Conservation (phyloP, 768 basidiomycete species). For the Collybiopsis confluens region DNA sequence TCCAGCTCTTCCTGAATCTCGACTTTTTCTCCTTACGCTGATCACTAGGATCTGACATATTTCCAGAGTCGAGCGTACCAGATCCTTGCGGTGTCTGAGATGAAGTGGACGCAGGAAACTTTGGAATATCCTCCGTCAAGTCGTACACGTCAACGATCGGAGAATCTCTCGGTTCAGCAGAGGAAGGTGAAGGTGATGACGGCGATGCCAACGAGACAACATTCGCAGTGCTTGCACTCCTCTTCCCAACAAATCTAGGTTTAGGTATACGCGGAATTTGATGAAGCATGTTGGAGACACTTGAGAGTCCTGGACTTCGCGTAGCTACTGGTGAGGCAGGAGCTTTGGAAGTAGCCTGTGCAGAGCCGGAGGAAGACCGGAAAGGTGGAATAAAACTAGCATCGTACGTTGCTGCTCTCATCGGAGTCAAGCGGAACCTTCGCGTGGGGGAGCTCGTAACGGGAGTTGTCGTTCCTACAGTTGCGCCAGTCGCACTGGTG, state of each 20-base stretch:
- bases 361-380: not conserved
- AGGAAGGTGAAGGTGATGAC: not conserved
- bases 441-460: not conserved
- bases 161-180: not conserved
- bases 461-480: not conserved
- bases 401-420: not conserved
- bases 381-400: too few relatives aligned
- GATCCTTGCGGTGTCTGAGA: not conserved
- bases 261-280: not conserved
- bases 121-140: constrained; percentile 3
- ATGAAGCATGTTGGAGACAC: constrained; percentile 2
- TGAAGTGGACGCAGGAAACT: not conserved
- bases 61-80: not conserved
- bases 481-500: not conserved
- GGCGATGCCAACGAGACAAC: not conserved
- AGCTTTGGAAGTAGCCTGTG: not conserved
- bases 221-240: constrained; percentile 4
- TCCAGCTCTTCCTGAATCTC: constrained; percentile 25
- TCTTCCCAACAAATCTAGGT: not conserved
- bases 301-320: not conserved
- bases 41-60: constrained; percentile 10
- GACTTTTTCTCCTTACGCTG: constrained; percentile 18
- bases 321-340: not conserved
- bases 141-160: not conserved
- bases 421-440: not conserved